A percentile compares a stretch with the other conserved stretches of the same genome.
These are phyloP conservation scores for Dipteronia sinensis DNA, from an alignment of 345 rosid species.

Conservation along the genomic window DNA sequence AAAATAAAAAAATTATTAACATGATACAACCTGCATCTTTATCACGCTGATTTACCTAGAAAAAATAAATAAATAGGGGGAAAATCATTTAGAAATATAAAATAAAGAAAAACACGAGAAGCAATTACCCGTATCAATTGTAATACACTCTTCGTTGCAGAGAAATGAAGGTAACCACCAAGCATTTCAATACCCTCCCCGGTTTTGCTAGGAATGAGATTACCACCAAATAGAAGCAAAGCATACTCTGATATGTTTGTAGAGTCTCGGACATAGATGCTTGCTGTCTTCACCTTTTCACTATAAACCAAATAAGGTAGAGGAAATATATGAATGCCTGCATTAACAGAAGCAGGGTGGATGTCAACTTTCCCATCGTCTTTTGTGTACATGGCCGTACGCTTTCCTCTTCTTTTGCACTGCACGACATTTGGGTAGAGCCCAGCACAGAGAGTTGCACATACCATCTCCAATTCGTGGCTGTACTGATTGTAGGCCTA, in stretches of 20 bases:
- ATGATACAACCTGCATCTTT: constrained; percentile 10
- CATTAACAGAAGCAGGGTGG: constrained; percentile 95
- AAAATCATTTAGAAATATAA: neutral
- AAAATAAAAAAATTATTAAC: neutral
- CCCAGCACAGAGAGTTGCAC: constrained; percentile 89
- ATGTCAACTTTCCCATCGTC: constrained; percentile 94
- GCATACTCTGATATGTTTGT: constrained; percentile 97
- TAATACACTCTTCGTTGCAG: constrained; percentile 76
- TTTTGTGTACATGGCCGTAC: constrained; percentile 84
- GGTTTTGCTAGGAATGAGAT: constrained; percentile 64
- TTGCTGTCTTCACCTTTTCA: constrained; percentile 86
- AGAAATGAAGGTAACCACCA: constrained; percentile 95
- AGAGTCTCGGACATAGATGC: constrained; percentile 79
- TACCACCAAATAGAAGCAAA: constrained; percentile 89
- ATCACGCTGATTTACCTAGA: neutral
- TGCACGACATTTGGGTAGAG: constrained; percentile 97
- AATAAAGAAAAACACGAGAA: neutral
- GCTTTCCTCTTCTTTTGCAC: constrained; percentile 95
- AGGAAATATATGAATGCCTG: constrained; percentile 71
- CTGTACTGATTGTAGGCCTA: constrained; percentile 88
- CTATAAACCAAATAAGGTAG: constrained; percentile 90
- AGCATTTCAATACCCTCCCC: constrained; percentile 97
- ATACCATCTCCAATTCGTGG: constrained; percentile 86
- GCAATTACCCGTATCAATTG: constrained; percentile 70
- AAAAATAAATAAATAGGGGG: neutral